Percentiles rank a stretch among this genome's conserved stretches.
Evolutionary conservation across 495 filamentous ascomycete genomes (phyloP).

Genomic region (Aspergillus baeticus): DNA sequence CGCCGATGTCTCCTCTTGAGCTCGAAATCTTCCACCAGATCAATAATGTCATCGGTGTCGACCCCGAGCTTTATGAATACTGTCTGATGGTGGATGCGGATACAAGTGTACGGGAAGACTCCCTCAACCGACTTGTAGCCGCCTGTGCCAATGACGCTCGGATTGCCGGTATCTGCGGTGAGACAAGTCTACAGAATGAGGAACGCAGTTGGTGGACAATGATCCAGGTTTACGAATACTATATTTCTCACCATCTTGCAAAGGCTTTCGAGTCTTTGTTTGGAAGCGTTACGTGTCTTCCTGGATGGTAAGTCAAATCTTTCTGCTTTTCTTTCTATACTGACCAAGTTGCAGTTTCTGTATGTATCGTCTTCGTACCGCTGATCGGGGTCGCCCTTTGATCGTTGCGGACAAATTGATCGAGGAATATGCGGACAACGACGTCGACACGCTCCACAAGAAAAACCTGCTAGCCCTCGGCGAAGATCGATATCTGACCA

Average conservation of each 20-base stretch:
- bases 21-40: conserved; percentile 98
- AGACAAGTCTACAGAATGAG: conserved; percentile 95
- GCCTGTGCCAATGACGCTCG: conserved; percentile 92
- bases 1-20: conserved; percentile 92
- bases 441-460: conserved; percentile 95
- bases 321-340: conserved; percentile 3
- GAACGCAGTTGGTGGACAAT: conserved; percentile 96
- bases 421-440: conserved; percentile 79
- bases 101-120: conserved; percentile 91
- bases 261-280: conserved; percentile 97
- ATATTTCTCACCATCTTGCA: conserved; percentile 88
- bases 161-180: conserved; percentile 96
- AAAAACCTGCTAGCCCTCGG: conserved; percentile 95
- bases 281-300: conserved; percentile 94
- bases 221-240: conserved; percentile 99
- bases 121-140: conserved; percentile 87
- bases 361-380: conserved; percentile 96
- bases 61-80: conserved; percentile 96
- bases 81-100: conserved; percentile 97
- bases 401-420: conserved; percentile 89
- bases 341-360: conserved; percentile 70
- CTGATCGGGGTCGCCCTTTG: conserved; percentile 85
- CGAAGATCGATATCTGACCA: conserved; percentile 97
- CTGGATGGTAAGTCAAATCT: conserved; percentile 76
- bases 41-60: conserved; percentile 97